Percentiles rank a stretch among this genome's conserved stretches.
These are phyloP conservation scores for Leccinum pachyderme DNA, from an alignment of 1,284 basidiomycete species.

Conservation along the genomic window DNA sequence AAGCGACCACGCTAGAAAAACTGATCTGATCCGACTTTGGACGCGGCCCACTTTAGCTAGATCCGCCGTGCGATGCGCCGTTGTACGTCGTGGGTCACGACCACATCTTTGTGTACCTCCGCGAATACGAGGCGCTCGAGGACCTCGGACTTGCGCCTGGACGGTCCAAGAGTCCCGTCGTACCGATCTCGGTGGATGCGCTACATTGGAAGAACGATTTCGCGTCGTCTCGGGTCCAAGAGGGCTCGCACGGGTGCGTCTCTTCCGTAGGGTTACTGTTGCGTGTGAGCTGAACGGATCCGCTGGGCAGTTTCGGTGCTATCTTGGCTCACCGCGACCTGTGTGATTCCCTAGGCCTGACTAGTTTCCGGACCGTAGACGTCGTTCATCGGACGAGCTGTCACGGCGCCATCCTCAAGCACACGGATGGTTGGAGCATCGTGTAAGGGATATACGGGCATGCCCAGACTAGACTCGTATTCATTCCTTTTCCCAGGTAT, in stretches of 20 bases:
- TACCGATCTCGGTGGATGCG: constrained; percentile 53
- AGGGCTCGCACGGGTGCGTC: constrained; percentile 8
- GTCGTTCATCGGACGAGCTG: constrained; percentile 74
- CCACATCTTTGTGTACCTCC: constrained; percentile 58
- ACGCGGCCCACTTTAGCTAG: constrained; percentile 40
- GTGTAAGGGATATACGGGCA: constrained; percentile 44
- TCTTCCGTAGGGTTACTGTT: background rate
- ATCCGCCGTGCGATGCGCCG: constrained; percentile 55
- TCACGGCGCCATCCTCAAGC: constrained; percentile 69
- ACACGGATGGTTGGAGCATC: constrained; percentile 77
- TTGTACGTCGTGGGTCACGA: constrained; percentile 70
- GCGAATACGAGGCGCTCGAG: constrained; percentile 64
- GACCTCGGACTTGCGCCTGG: constrained; percentile 60
- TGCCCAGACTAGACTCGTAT: background rate
- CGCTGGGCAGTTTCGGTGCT: constrained; percentile 10
- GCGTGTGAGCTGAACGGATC: background rate
- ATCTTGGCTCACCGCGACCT: constrained; percentile 38
- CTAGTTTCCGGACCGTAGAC: constrained; percentile 60
- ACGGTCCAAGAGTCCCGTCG: constrained; percentile 47
- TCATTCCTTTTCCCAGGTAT: constrained; percentile 42
- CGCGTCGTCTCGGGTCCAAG: constrained; percentile 10
- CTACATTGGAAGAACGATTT: constrained; percentile 47
- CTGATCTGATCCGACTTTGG: background rate
- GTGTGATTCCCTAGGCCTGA: constrained; percentile 51
- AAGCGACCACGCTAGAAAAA: constrained; percentile 16